These are phyloP conservation scores for Colletotrichum cordylinicola DNA, from an alignment of 2,329 filamentous ascomycete genomes.

Conservation along the genomic window DNA sequence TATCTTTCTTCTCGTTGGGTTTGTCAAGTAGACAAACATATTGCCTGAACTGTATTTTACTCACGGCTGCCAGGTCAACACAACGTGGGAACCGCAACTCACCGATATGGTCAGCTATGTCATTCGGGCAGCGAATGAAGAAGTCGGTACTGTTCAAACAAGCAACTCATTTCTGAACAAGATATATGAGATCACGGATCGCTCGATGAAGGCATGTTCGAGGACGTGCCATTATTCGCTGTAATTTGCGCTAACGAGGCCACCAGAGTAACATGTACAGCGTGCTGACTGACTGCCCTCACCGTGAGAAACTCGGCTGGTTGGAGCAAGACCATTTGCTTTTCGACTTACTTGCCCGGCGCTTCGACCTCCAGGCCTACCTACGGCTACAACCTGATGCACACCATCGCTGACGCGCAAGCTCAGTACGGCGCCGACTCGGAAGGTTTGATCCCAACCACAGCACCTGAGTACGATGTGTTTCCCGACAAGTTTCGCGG, in stretches of 20 bases:
- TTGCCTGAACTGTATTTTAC: rapidly evolving
- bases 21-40: not conserved
- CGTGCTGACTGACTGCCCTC: constrained; percentile 18
- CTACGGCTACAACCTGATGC: constrained; percentile 14
- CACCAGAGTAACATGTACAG: constrained; percentile 11
- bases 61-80: not conserved
- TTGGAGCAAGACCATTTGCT: constrained; percentile 20
- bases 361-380: constrained; percentile 20
- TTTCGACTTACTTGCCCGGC: not conserved
- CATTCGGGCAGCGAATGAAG: constrained; percentile 13
- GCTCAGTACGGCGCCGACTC: not conserved
- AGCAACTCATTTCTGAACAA: constrained; percentile 1
- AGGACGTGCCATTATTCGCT: rapidly evolving
- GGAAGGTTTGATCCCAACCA: constrained; percentile 14
- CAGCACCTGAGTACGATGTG: constrained; percentile 14
- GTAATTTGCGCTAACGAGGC: not conserved
- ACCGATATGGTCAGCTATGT: constrained; percentile 1
- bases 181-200: constrained; percentile 18
- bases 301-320: constrained; percentile 21
- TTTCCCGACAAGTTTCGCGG: constrained; percentile 13
- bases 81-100: constrained; percentile 7
- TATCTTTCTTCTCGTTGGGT: not conserved
- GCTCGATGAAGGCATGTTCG: not conserved
- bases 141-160: not conserved
- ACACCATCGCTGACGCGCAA: constrained; percentile 20